Evolutionary conservation across 148 eudicot species (phyloP).

Genomic region (Rhododendron kiyosumense): DNA sequence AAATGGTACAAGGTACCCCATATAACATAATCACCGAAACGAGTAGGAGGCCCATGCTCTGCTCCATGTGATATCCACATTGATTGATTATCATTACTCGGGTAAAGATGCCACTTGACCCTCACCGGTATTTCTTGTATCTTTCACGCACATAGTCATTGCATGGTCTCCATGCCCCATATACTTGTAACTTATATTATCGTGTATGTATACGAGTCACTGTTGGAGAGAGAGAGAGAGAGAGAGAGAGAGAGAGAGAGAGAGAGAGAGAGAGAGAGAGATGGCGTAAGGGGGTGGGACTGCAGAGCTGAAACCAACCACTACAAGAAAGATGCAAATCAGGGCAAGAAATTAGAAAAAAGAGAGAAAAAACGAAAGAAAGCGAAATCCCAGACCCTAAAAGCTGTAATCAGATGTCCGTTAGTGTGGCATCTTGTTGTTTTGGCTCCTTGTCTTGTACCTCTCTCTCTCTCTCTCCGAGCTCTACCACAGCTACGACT

Average conservation of each 20-base stretch:
- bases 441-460: not conserved
- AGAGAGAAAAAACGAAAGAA: not conserved
- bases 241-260: not conserved
- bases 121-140: not conserved
- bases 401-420: slow-evolving; percentile 12
- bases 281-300: slow-evolving; percentile 14
- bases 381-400: slow-evolving; percentile 5
- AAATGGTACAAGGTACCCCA: not conserved
- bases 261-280: not conserved
- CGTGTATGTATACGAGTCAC: not conserved
- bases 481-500: not conserved
- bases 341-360: not conserved
- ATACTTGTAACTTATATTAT: not conserved
- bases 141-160: not conserved
- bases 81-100: not conserved
- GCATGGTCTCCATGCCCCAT: not conserved
- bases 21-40: not conserved
- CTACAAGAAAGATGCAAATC: slow-evolving; percentile 19
- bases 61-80: not conserved
- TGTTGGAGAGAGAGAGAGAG: not conserved
- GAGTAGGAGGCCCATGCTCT: not conserved
- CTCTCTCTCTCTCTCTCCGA: not conserved
- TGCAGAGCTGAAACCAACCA: slow-evolving; percentile 11
- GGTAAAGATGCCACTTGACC: not conserved
- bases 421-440: not conserved